Base-by-base conservation (phyloP, 2,329 filamentous ascomycete species). In the Aspergillus awamori region DNA sequence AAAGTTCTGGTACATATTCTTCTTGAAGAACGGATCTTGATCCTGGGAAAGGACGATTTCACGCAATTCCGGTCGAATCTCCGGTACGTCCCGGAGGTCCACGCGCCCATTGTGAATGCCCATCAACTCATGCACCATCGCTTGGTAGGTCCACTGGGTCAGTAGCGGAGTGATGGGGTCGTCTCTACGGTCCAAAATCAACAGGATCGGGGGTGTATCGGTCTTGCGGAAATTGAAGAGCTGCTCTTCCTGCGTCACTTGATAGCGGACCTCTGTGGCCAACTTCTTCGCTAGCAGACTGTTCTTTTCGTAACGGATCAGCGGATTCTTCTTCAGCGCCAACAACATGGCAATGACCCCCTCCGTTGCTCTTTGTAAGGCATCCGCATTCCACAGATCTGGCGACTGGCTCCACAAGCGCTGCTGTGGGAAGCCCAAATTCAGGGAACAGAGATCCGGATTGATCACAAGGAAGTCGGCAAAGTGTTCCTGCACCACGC, bases 1-100 rank as follows among this genome's bases (percentile, higher is more conserved):
- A 76, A 98, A 99, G 74, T 98, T 98, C 70, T 97, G 86, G 69
- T 93, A 98, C 93, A 98, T 98, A 77, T 98, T 98, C 81, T 97
- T 97, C 78, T 89, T 97, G 82, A 99, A 99, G 80, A 99, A 99
- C 0, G 95, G 93, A 72, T 99, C 95, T 77, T 99, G 95, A 65
- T 99, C 95, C 77, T 95, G 93, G 1, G 94, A 96, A 38, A 99
- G 80, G 2, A 98, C 93, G 60, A 99, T 95, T 78, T 99, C 95
- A 72, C 90, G 93, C 57, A 97, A 82, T 74, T 97, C 94, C 1
- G 92, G 90, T 15, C 91, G 84, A 59, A 96, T 87, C 58, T 96
- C 93, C 11, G 91, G 91, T 0, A 97, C 88, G 58, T 91, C 86
- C 64, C 89, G 90, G 36, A 99, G 82, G 72, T 97, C 90, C 0